Evolutionary conservation across 441 rosid species (phyloP).

Genomic region (Arabidopsis lyrata): DNA sequence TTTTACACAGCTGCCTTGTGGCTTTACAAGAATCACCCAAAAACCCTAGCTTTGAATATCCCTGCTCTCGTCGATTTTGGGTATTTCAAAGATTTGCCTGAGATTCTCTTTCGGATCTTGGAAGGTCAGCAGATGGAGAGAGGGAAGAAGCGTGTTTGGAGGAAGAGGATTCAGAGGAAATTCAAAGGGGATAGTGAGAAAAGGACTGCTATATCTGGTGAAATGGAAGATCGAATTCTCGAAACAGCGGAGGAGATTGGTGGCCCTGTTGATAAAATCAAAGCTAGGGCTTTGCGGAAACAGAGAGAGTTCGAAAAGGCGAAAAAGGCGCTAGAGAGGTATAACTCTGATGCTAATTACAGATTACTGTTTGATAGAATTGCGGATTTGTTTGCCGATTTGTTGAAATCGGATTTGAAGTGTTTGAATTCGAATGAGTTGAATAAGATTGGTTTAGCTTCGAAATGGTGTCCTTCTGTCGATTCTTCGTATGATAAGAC

Average conservation of each 20-base stretch:
- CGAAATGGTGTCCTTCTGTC: conserved; percentile 65
- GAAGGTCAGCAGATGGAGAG: conserved; percentile 32
- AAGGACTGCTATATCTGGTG: conserved; percentile 9
- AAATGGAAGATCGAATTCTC: conserved; percentile 6
- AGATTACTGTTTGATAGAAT: conserved; percentile 42
- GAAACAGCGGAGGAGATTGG: conserved; percentile 27
- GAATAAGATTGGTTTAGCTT: conserved; percentile 51
- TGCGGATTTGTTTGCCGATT: conserved; percentile 49
- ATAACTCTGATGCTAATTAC: conserved; percentile 49
- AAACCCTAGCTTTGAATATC: conserved; percentile 49
- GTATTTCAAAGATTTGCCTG: conserved; percentile 51
- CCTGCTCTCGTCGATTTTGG: conserved; percentile 42
- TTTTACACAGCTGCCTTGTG: conserved; percentile 49
- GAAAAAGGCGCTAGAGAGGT: conserved; percentile 46
- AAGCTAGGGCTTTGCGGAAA: conserved; percentile 37
- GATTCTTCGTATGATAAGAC: conserved; percentile 54
- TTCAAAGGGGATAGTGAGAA: conserved; percentile 19
- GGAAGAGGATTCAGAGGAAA: conserved; percentile 23
- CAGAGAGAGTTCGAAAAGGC: conserved; percentile 50
- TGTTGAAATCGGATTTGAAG: conserved; percentile 49
- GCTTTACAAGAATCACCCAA: conserved; percentile 50
- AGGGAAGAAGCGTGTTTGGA: conserved; percentile 21
- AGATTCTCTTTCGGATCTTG: conserved; percentile 48
- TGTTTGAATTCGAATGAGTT: conserved; percentile 44
- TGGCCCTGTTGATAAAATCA: conserved; percentile 17